These are phyloP conservation scores for Jackrogersella multiformis DNA, from an alignment of 495 filamentous ascomycete genomes.

Conservation along the genomic window DNA sequence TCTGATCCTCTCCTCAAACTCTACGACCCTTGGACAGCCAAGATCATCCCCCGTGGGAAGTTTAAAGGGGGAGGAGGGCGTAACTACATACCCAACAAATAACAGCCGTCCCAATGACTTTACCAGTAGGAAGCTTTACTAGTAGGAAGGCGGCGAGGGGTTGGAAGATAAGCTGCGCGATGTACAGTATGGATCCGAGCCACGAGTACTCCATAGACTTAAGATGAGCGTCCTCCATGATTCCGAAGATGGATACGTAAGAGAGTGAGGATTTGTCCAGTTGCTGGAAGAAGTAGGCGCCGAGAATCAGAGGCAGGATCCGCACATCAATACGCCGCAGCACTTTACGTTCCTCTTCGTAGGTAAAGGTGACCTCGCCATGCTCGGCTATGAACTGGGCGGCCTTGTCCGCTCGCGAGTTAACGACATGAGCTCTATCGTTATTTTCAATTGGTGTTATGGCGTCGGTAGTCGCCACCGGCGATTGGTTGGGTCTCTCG, in stretches of 20 bases:
- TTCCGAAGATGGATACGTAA: conserved; percentile 64
- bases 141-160: conserved; percentile 57
- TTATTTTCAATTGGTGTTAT: conserved; percentile 41
- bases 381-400: conserved; percentile 54
- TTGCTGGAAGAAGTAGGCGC: conserved; percentile 63
- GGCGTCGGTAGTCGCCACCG: conserved; percentile 27
- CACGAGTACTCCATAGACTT: conserved; percentile 59
- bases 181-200: conserved; percentile 56
- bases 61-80: background rate
- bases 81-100: conserved; percentile 48
- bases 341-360: conserved; percentile 52
- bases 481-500: conserved; percentile 8
- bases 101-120: conserved; percentile 53
- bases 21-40: too few species aligned
- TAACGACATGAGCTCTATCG: conserved; percentile 34
- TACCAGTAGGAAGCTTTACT: conserved; percentile 60
- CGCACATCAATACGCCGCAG: conserved; percentile 57
- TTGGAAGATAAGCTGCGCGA: conserved; percentile 58
- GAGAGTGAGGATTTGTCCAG: conserved; percentile 64
- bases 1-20: too few species aligned
- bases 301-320: conserved; percentile 60
- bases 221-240: conserved; percentile 59
- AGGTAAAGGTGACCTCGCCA: conserved; percentile 48
- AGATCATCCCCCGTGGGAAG: background rate
- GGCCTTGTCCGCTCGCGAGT: conserved; percentile 47